Base-by-base conservation (phyloP, 805 yeast species). In the Schwanniomyces polymorphus region DNA sequence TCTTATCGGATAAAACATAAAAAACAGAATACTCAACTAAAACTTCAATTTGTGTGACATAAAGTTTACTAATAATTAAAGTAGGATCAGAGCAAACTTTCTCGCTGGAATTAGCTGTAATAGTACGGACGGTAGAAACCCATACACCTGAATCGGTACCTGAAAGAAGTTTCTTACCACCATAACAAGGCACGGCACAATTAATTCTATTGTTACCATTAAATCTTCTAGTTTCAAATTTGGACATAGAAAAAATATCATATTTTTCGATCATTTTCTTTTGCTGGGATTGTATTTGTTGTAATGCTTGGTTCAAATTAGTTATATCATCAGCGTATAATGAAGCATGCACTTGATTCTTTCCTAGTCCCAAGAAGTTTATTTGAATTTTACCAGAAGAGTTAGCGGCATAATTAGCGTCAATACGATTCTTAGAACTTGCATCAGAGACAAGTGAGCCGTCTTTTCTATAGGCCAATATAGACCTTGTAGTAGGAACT, bases 91-190 rank as follows among this genome's bases (percentile, higher is more conserved):
- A 78, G 41, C 85, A 84, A 41, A 79, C 76, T 55, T 70, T 72
- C 46, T 73, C 76, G 41, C 73, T 74, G 7, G 78, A 70, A 0
- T 75, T 70, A 44, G 82, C 69, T 29, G 80, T 74, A 47, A 77
- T 80, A 7, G 81, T 79, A 38, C 79, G 64, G n/a, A 76, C 79
- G 58, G 90, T 90, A 39, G 94, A 82, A 40, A 90, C 81, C 75
- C 86, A 94, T 2, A 94, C 84, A 5, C 99, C 98, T 0, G 86
- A 78, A 61, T 90, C 96, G 0, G 98, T 91, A 38, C 98, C 98
- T 60, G 88, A 91, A 29, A 94, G 65, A 53, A 91, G 70, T 61
- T 91, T 88, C 53, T 96, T 80, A 17, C 98, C 98, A 44, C 97
- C 97, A 61, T 94, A 96, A 64, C 88, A 86, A 28, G 97, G 96